A percentile compares a stretch with the other conserved stretches of the same genome.
Evolutionary conservation across 164 flowering plant genomes (phyloP).

Genomic region (Stephania japonica): DNA sequence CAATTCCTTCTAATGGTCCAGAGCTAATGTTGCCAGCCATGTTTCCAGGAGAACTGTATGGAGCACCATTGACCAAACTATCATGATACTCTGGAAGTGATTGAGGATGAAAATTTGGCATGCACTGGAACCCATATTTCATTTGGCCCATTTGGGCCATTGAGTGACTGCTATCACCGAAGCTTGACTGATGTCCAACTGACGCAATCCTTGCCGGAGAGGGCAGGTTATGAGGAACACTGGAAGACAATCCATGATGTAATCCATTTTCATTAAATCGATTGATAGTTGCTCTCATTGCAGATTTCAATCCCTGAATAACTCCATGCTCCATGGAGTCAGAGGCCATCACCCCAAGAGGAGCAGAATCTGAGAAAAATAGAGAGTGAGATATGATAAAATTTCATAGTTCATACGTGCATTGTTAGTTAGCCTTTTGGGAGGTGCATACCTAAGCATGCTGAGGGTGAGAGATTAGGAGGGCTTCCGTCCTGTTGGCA

Average conservation of each 20-base stretch:
- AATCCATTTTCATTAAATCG: conserved; percentile 36
- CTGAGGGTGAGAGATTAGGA: conserved; percentile 29
- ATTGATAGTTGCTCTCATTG: conserved; percentile 25
- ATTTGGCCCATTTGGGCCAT: conserved; percentile 36
- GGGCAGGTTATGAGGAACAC: conserved; percentile 47
- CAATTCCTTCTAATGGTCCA: conserved; percentile 35
- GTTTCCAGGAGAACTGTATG: conserved; percentile 37
- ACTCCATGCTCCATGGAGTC: conserved; percentile 37
- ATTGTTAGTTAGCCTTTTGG: background rate
- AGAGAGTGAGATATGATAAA: conserved; percentile 4
- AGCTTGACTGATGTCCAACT: conserved; percentile 31
- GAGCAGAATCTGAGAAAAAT: conserved; percentile 29
- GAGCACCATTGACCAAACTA: conserved; percentile 34
- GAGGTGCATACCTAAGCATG: conserved; percentile 23
- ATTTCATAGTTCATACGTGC: background rate
- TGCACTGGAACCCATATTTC: conserved; percentile 36
- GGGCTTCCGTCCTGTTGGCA: conserved; percentile 28
- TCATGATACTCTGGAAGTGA: conserved; percentile 64
- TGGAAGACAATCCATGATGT: conserved; percentile 35
- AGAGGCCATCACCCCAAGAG: conserved; percentile 29
- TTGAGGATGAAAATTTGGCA: conserved; percentile 49
- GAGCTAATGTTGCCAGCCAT: conserved; percentile 30
- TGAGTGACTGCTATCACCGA: conserved; percentile 33
- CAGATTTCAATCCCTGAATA: conserved; percentile 26
- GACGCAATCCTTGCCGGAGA: conserved; percentile 39